A percentile compares a stretch with the other conserved stretches of the same genome.
phyloP scores from a whole-genome alignment of 805 yeast species.

The Wickerhamomyces sydowiorum region DNA sequence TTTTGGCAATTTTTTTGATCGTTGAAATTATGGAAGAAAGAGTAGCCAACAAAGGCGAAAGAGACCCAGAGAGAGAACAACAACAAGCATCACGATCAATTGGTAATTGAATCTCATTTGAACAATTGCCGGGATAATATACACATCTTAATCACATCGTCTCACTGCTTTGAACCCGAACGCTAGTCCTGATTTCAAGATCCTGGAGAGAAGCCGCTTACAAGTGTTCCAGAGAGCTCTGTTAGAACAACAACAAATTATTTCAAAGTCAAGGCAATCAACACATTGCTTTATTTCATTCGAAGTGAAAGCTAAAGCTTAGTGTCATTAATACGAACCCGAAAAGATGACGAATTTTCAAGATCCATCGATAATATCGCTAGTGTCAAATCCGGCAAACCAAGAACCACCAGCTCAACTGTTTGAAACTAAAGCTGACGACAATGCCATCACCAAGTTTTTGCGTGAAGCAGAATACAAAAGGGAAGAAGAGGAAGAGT shows the following conservation, averaged over 20 bases:
- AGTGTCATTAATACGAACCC: neutral
- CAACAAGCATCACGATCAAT: neutral
- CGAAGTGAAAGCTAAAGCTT: too few relatives aligned
- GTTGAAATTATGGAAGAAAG: neutral
- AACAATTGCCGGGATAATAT: too few relatives aligned
- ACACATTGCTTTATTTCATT: too few relatives aligned
- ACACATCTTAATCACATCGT: neutral
- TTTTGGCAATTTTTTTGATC: neutral
- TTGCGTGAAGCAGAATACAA: conserved; percentile 20
- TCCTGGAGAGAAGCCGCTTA: too few relatives aligned
- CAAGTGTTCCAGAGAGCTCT: too few relatives aligned
- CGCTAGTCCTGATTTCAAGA: too few relatives aligned
- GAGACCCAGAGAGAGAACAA: neutral
- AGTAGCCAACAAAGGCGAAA: neutral
- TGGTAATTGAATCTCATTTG: too few relatives aligned
- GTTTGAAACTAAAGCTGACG: neutral
- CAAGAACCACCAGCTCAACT: neutral
- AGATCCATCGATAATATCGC: conserved; percentile 17
- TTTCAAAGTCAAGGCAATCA: too few relatives aligned
- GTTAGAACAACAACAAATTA: too few relatives aligned
- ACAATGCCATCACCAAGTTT: conserved; percentile 20
- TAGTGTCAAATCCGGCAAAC: conserved; percentile 2
- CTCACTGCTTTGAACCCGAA: too few relatives aligned
- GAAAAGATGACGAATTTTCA: conserved; percentile 10
- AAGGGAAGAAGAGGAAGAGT: conserved; percentile 17